Evolutionary conservation across 371 early-diverging fungal genomes (phyloP), one percentile per base, ranked within the genome.

Genomic region (Apophysomyces sp.): DNA sequence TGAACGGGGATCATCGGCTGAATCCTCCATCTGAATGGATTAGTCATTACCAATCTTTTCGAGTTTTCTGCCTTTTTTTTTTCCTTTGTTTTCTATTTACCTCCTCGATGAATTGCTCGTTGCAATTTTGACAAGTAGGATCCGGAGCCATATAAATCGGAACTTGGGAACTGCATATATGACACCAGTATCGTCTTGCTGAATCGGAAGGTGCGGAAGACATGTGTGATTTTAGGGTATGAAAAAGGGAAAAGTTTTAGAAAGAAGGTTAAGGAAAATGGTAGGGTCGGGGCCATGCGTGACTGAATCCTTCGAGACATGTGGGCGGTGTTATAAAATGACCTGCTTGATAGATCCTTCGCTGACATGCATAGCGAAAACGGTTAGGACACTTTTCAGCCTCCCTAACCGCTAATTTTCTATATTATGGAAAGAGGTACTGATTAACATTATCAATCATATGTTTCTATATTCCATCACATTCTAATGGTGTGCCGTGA

Each of bases 101-200:
- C 74, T 86, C 80, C 74, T 89, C 86, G 15, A 87, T 84, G 70
- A 89, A 89, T 40, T 86, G 85, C 30, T 76, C 77, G 62, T 84
- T 78, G 62, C 87, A 89, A n/a, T 51, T 60, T 44, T 87, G 87
- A 63, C 89, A 89, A 51, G 86, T 81, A 4, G 85, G 87, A 59
- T 85, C 81, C 4, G 82, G 82, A 2, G 77, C 82, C 76, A 78
- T 73, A 32, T 78, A 74, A 39, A 77, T 76, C 13, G 65, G 68
- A 0, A 75, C 74, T 63, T 81, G 79, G 4, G 65, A 60, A 54
- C 63, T 67, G 55, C 82, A 81, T 4, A 63, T 39, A 60, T 81
- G 75, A 58, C 82, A 81, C 72, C 73, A 81, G 39, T 77, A 77
- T 34, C 74, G 75, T 26, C 69, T 59, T 44, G 52, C 54, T 30